Conservation (phyloP, 2,329 filamentous ascomycete species). For the Penicillium sp. region DNA sequence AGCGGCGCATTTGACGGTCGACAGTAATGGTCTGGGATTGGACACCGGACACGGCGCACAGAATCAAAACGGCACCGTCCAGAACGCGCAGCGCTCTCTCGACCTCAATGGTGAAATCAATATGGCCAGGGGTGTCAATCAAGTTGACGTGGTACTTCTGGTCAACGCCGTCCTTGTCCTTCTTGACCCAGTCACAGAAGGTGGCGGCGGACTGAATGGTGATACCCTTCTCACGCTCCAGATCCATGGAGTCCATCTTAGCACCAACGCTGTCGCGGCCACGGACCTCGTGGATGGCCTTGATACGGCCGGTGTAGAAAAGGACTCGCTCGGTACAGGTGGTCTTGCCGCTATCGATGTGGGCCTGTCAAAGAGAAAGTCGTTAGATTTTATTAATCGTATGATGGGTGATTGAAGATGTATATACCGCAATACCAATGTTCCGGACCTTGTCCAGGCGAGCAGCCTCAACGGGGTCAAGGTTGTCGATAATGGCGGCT, state of each 20-base stretch:
- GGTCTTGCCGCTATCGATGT: conserved; percentile 98
- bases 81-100: conserved; percentile 92
- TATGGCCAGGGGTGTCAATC: conserved; percentile 98
- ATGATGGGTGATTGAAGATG: neutral
- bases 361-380: conserved; percentile 63
- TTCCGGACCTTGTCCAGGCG: conserved; percentile 85
- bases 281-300: conserved; percentile 94
- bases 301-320: conserved; percentile 97
- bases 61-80: conserved; percentile 96
- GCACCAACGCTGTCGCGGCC: conserved; percentile 88
- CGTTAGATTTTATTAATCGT: conserved; percentile 3
- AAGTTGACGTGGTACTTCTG: conserved; percentile 96
- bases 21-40: conserved; percentile 98
- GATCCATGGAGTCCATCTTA: conserved; percentile 99
- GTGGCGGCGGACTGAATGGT: conserved; percentile 98
- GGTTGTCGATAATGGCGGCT: conserved; percentile 74
- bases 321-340: conserved; percentile 95
- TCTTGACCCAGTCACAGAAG: conserved; percentile 95
- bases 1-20: conserved; percentile 97
- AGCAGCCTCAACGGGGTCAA: conserved; percentile 76
- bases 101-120: conserved; percentile 99
- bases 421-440: conserved; percentile 89
- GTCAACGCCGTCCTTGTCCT: conserved; percentile 74
- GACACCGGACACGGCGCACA: conserved; percentile 95
- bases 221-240: conserved; percentile 97